Evolutionary conservation across 2,329 filamentous ascomycete genomes (phyloP), one percentile per base, ranked within the genome.

Genomic region (Stachybotrys chartarum): DNA sequence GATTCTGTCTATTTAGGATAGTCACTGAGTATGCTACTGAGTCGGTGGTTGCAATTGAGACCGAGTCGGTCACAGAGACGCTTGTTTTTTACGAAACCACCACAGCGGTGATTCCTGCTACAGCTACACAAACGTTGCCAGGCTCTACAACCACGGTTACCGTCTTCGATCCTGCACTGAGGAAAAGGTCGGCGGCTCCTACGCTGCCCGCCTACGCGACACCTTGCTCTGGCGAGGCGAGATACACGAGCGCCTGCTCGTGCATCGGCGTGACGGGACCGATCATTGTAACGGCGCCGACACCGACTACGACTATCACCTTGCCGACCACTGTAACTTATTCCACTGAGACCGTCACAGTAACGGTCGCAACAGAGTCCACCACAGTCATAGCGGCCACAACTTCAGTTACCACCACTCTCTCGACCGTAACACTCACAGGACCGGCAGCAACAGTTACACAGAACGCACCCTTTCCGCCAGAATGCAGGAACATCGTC

Each of bases 211-310:
- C 61, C 6, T 63, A 63, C 39, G 59, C 59, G 6, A 61, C 54
- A 24, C 58, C 58, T 16, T 63, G 61, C 30, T 63, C 61, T 2
- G 61, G 61, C 7, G 56, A 53, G 30, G 10, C 51, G 52, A 56
- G 59, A 3, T 63, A 63, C 16, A 53, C 60, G 17, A 63, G 61
- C 17, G 61, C 61, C 11, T 63, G 61, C 31, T 59, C 61, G 10
- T 63, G 61, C 14, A 58, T 59, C 1, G 50, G 57, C 11, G 59
- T 56, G 17, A 56, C 61, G 14, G 35, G 35, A 7, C 17, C 48
- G 7, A 53, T 59, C 4, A 62, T 58, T 10, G 56, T 62, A 45
- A 54, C 50, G 30, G 61, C 58, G 8, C 54, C 59, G 6, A 58
- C 52, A 5, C 59, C 59, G 3, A 63, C 59, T 17, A 50, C 60